Conservation (phyloP, 2,329 filamentous ascomycete genomes). For the Metarhizium album region DNA sequence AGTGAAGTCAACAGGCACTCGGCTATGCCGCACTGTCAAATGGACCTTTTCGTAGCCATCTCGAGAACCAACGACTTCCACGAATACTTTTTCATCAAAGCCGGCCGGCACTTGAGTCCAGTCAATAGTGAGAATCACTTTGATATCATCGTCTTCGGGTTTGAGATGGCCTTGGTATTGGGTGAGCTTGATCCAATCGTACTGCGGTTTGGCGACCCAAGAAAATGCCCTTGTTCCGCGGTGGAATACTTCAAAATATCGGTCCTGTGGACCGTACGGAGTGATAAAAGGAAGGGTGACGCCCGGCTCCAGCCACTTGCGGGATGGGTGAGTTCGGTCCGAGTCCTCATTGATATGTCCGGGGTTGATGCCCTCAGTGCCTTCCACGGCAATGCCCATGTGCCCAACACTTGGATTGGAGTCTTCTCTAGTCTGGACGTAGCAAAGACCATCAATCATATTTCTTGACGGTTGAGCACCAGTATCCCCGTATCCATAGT, state of each 20-base stretch:
- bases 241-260: conserved; percentile 26
- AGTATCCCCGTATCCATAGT: conserved; percentile 30
- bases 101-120: conserved; percentile 27
- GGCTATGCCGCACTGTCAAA: conserved; percentile 12
- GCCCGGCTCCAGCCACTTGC: conserved; percentile 18
- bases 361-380: conserved; percentile 22
- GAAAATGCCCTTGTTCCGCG: conserved; percentile 20
- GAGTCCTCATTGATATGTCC: conserved; percentile 40
- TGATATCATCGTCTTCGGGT: conserved; percentile 20
- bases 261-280: conserved; percentile 18
- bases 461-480: conserved; percentile 35
- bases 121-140: conserved; percentile 20
- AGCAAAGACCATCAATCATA: conserved; percentile 42
- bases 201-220: conserved; percentile 19
- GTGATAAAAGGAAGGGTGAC: conserved; percentile 21
- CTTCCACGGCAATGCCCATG: conserved; percentile 23
- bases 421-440: conserved; percentile 38
- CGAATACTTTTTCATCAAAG: conserved; percentile 29
- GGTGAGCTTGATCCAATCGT: conserved; percentile 23
- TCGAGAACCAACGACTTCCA: conserved; percentile 25
- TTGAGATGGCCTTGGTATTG: conserved; percentile 18
- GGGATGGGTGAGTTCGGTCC: conserved; percentile 35
- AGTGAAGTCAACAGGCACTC: conserved; percentile 21
- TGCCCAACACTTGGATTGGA: conserved; percentile 33
- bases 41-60: conserved; percentile 27